phyloP scores from a whole-genome alignment of 805 yeast genomes.

The Sungouiella blattae region DNA sequence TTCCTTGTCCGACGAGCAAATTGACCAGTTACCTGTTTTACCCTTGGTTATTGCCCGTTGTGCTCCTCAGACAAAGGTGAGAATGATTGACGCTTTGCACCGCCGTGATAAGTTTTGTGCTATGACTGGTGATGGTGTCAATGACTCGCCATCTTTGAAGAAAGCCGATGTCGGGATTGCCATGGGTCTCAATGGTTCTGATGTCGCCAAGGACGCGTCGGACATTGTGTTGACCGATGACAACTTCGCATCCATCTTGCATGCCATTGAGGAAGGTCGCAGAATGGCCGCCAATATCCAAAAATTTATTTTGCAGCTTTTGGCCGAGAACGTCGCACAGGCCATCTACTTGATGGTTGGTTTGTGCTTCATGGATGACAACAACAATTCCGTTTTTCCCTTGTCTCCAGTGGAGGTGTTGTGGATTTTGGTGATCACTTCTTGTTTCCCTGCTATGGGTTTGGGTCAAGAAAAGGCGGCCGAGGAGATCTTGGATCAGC shows the following conservation, averaged over 20 bases:
- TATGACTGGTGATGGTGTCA: conserved; percentile 60
- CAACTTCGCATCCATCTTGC: conserved; percentile 25
- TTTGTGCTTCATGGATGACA: conserved; percentile 61
- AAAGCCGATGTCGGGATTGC: conserved; percentile 29
- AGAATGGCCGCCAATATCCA: conserved; percentile 20
- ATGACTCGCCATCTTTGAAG: conserved; percentile 26
- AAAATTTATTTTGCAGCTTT: conserved; percentile 18
- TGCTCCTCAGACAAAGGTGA: conserved; percentile 78
- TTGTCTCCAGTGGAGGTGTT: conserved; percentile 43
- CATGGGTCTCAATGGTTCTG: conserved; percentile 28
- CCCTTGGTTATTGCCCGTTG: conserved; percentile 81
- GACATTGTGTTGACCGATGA: conserved; percentile 27
- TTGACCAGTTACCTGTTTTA: conserved; percentile 59
- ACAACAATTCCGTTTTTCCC: conserved; percentile 74
- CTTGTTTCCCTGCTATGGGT: conserved; percentile 22
- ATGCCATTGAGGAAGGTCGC: conserved; percentile 26
- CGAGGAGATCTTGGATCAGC: conserved; percentile 35
- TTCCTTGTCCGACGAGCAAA: conserved; percentile 52
- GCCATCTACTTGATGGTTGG: conserved; percentile 68
- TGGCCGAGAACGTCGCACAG: conserved; percentile 41
- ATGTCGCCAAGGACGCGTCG: conserved; percentile 27
- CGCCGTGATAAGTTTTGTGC: conserved; percentile 50
- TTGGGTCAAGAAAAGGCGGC: conserved; percentile 35
- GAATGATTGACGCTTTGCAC: conserved; percentile 73
- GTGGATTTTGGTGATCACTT: conserved; percentile 20